Evolutionary conservation across 2,329 filamentous ascomycete genomes (phyloP).

Genomic region (Mycosphaerella sp.): DNA sequence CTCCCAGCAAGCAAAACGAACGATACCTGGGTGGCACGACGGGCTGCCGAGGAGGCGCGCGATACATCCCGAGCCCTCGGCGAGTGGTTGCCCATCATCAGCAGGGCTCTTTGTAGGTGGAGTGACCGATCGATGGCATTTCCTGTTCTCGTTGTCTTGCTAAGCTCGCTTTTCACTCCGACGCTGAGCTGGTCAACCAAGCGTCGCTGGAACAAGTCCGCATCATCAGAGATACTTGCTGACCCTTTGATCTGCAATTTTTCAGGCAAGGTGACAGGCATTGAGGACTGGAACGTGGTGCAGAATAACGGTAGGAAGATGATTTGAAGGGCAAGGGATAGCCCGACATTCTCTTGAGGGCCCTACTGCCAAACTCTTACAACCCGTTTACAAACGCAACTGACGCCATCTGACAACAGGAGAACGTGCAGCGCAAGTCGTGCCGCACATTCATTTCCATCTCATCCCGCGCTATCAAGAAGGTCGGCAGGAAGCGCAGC

Average conservation of each 20-base stretch:
- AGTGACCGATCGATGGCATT: no score
- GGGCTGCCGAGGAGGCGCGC: constrained; percentile 14
- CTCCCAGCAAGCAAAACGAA: constrained; percentile 35
- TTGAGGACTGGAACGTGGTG: constrained; percentile 85
- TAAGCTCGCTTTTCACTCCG: no score
- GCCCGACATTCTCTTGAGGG: no score
- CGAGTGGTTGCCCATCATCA: constrained; percentile 62
- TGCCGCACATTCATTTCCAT: constrained; percentile 91
- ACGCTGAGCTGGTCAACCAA: no score
- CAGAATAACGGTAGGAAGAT: constrained; percentile 69
- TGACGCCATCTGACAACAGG: no score
- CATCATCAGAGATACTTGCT: no score
- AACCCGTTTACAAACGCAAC: no score
- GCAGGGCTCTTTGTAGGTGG: constrained; percentile 54
- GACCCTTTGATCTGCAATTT: no score
- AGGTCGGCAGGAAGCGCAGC: constrained; percentile 45
- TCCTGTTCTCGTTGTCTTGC: no score
- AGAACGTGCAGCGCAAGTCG: constrained; percentile 80
- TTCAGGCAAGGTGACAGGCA: constrained; percentile 52
- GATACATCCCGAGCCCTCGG: constrained; percentile 32
- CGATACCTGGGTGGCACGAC: constrained; percentile 17
- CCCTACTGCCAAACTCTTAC: no score
- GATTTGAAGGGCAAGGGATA: no score
- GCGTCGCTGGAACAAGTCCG: no score
- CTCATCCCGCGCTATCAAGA: constrained; percentile 70